Evolutionary conservation across 2,329 filamentous ascomycete species (phyloP), one percentile per base, ranked within the genome.

Genomic region (Calonectria pseudoturangicola): DNA sequence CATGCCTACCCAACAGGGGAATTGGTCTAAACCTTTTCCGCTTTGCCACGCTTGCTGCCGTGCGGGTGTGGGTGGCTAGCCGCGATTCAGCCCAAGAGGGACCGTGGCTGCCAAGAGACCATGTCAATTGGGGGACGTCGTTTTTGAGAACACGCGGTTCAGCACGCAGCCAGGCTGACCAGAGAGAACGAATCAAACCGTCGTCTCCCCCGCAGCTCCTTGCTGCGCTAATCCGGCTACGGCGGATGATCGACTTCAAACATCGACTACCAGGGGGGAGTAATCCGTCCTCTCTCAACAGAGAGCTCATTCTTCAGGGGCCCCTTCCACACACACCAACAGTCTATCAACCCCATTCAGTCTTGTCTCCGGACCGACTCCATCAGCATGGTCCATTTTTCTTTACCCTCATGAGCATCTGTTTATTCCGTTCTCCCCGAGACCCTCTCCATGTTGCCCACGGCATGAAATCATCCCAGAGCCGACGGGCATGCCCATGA

Each of bases 181-280:
- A 28, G 47, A 62, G 33, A 43, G 41, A 18, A 27, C 60, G 21
- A 65, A 41, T 25, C 28, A 43, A 36, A 48, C 18, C 25, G 25
- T n/a, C 0, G 33, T 16, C 2, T 28, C 41, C 43, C 21, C 39
- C 65, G 18, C 43, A 43, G 45, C 50, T 51, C 6, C 25, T 54
- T 21, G 21, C 21, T 41, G 50, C 68, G 50, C 68, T 66, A 51
- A 47, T 28, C 62, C 68, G 50, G 68, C 68, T 66, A 51, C 39
- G 60, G 68, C 68, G 62, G 68, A 66, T 43, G 62, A 66, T 70
- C 68, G 50, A 70, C 68, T 60, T 60, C 50, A 66, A 56, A 39
- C 68, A 51, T 43, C 45, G 10, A 63, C 28, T 27, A 30, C 28
- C 62, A 66, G 62, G 67, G 60, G 27, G 43, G 33, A 33, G 47